These are phyloP conservation scores for Calonectria fujianensis DNA, from an alignment of 2,329 filamentous ascomycete genomes.

Conservation along the genomic window DNA sequence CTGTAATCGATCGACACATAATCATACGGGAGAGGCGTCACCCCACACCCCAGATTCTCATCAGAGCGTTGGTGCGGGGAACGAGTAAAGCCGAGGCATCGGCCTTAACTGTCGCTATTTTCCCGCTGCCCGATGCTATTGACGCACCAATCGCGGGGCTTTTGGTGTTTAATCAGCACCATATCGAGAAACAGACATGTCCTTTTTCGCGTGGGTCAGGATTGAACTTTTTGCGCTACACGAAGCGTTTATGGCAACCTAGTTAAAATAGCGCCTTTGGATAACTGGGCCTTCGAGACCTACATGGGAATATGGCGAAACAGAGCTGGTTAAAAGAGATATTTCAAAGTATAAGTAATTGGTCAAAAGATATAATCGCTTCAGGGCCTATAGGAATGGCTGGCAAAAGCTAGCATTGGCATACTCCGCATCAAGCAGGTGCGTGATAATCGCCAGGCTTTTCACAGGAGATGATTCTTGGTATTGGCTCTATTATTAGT, in stretches of 20 bases:
- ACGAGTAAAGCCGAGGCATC: constrained; percentile 15
- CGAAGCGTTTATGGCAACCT: background rate
- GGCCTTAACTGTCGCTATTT: constrained; percentile 17
- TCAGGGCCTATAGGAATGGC: background rate
- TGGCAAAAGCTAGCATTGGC: background rate
- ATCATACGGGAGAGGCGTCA: constrained; percentile 4
- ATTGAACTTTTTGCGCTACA: background rate
- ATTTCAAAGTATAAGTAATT: background rate
- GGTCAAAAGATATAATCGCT: background rate
- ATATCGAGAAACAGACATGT: background rate
- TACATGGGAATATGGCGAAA: background rate
- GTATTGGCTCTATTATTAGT: background rate
- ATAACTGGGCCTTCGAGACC: background rate
- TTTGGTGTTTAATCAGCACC: background rate
- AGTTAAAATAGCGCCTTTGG: background rate
- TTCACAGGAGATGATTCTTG: too few relatives aligned
- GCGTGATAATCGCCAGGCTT: background rate
- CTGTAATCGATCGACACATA: constrained; percentile 14
- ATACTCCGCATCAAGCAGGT: background rate
- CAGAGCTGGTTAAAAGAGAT: background rate
- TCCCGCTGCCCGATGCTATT: constrained; percentile 32
- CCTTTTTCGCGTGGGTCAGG: background rate
- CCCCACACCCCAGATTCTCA: constrained; percentile 30
- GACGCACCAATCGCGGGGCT: background rate
- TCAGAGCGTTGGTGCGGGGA: constrained; percentile 24